A percentile compares a stretch with the other conserved stretches of the same genome.
phyloP scores from a whole-genome alignment of 192 early-diverging fungal species.

The Jimgerdemannia lactiflua region DNA sequence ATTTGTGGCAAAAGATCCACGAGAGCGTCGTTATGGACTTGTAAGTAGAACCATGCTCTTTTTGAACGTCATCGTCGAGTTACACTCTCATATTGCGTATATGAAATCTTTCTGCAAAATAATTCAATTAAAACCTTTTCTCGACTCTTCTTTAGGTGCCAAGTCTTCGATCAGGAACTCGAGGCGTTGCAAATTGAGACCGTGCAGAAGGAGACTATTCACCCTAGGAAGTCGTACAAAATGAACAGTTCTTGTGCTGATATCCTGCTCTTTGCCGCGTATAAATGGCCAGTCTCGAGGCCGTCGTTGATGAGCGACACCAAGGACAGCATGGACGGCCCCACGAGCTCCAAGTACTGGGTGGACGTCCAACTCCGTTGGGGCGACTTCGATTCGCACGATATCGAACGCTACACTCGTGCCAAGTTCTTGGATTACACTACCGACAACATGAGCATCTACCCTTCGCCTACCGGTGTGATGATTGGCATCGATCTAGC shows the following conservation, averaged over 20 bases:
- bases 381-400: slow-evolving; percentile 99
- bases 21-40: slow-evolving; percentile 77
- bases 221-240: slow-evolving; percentile 99
- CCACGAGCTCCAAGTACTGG: slow-evolving; percentile 97
- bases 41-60: neutral
- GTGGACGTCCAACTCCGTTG: slow-evolving; percentile 97
- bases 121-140: neutral
- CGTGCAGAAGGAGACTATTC: slow-evolving; percentile 98
- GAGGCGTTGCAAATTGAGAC: slow-evolving; percentile 98
- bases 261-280: slow-evolving; percentile 93
- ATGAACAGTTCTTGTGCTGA: slow-evolving; percentile 96
- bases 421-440: slow-evolving; percentile 99
- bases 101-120: neutral
- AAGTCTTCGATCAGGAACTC: slow-evolving; percentile 97
- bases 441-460: slow-evolving; percentile 98
- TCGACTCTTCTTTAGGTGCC: slow-evolving; percentile 32
- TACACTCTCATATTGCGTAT: neutral
- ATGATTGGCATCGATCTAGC: slow-evolving; percentile 98
- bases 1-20: slow-evolving; percentile 99
- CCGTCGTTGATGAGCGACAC: slow-evolving; percentile 92
- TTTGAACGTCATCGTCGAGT: slow-evolving; percentile 20
- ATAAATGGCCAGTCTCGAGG: slow-evolving; percentile 98
- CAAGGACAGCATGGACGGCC: slow-evolving; percentile 94
- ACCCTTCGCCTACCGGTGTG: slow-evolving; percentile 96
- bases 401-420: slow-evolving; percentile 97